Conservation (phyloP, 192 early-diverging fungal genomes). For the Funneliformis geosporum region DNA sequence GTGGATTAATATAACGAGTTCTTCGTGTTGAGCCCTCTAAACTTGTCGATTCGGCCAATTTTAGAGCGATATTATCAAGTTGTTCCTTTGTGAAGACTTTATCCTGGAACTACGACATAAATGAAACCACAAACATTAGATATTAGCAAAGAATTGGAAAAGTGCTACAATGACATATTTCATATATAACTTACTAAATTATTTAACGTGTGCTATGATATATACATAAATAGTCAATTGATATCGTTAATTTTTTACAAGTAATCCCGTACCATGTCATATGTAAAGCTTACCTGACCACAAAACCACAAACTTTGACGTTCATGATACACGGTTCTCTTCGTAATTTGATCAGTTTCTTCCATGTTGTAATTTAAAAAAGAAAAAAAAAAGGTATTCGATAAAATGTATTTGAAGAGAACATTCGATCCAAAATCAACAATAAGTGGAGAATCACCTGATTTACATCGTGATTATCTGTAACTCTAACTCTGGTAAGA, state of each 20-base stretch:
- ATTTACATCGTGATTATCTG: no score
- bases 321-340: background rate
- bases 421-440: no score
- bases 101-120: slow-evolving; percentile 28
- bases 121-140: no score
- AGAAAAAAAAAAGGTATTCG: no score
- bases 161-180: no score
- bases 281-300: background rate
- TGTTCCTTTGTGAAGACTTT: slow-evolving; percentile 9
- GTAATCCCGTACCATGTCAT: background rate
- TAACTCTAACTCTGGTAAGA: no score
- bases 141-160: no score
- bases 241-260: no score
- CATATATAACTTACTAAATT: no score
- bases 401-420: no score
- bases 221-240: no score
- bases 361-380: background rate
- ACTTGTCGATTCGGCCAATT: background rate
- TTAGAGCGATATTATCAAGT: slow-evolving; percentile 14
- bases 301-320: background rate
- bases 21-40: background rate
- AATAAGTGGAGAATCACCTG: no score
- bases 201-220: background rate
- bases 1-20: slow-evolving; percentile 17
- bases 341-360: background rate